Percentiles rank a stretch among this genome's conserved stretches.
These are phyloP conservation scores for Pythium rhizo-oryzae DNA, from an alignment of 352 stramenopile species.

Conservation along the genomic window DNA sequence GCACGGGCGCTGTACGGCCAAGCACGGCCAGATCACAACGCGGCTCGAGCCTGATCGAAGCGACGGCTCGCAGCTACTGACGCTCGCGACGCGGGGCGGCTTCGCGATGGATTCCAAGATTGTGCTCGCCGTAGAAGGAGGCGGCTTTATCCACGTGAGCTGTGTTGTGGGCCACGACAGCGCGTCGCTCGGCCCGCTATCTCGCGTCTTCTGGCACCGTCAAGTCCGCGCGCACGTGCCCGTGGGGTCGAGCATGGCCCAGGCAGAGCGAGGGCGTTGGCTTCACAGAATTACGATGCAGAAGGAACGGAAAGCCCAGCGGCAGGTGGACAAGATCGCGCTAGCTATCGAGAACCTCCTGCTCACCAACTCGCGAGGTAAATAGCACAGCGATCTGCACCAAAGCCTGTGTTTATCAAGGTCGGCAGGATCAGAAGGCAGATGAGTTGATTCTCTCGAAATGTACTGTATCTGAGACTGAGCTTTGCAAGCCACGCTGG, in stretches of 20 bases:
- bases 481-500: no score
- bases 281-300: neutral
- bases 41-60: neutral
- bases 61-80: neutral
- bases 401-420: no score
- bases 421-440: no score
- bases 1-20: neutral
- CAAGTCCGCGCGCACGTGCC: neutral
- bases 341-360: neutral
- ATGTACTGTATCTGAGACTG: no score
- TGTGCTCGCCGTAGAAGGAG: neutral
- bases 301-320: neutral
- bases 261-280: neutral
- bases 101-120: neutral
- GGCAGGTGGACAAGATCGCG: neutral
- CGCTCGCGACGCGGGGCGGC: neutral
- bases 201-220: neutral
- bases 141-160: neutral
- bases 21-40: neutral
- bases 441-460: no score
- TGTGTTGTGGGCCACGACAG: neutral
- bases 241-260: neutral
- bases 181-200: neutral
- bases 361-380: neutral
- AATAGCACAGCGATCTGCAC: no score